These are phyloP conservation scores for Cadophora gregata DNA, from an alignment of 2,329 filamentous ascomycete genomes.

Conservation along the genomic window DNA sequence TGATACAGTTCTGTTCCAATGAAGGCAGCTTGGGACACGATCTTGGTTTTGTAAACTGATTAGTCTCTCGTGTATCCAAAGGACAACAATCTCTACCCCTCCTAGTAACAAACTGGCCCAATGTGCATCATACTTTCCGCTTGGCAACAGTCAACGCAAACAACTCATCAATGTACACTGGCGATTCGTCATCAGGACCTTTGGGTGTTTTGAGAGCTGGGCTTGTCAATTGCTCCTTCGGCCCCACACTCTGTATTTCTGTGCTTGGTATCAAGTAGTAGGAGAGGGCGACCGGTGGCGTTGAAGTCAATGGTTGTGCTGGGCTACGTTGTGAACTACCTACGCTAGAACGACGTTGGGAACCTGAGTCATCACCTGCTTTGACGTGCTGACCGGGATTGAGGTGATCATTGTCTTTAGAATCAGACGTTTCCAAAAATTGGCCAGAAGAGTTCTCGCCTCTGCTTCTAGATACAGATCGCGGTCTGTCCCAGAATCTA, in stretches of 20 bases:
- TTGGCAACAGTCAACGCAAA: constrained; percentile 14
- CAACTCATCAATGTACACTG: constrained; percentile 9
- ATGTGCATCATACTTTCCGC: background rate
- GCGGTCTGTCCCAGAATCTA: constrained; percentile 26
- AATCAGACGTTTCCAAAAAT: constrained; percentile 27
- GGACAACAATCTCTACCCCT: background rate
- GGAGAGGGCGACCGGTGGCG: background rate
- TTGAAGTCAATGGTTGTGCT: background rate
- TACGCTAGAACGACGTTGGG: background rate
- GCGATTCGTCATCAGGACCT: constrained; percentile 2
- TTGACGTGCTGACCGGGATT: constrained; percentile 60
- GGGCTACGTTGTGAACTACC: background rate
- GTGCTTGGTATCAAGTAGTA: background rate
- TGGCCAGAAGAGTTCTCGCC: constrained; percentile 32
- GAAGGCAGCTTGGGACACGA: background rate
- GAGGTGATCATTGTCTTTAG: constrained; percentile 56
- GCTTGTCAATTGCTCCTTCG: background rate
- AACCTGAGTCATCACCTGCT: background rate
- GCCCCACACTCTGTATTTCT: background rate
- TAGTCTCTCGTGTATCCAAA: background rate
- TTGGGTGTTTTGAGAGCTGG: background rate
- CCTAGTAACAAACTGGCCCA: background rate
- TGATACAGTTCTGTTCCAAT: background rate
- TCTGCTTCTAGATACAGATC: constrained; percentile 15
- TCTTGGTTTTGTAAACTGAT: background rate